Base-by-base conservation (phyloP, 2,329 filamentous ascomycete species). In the Lachnellula subtilissima region DNA sequence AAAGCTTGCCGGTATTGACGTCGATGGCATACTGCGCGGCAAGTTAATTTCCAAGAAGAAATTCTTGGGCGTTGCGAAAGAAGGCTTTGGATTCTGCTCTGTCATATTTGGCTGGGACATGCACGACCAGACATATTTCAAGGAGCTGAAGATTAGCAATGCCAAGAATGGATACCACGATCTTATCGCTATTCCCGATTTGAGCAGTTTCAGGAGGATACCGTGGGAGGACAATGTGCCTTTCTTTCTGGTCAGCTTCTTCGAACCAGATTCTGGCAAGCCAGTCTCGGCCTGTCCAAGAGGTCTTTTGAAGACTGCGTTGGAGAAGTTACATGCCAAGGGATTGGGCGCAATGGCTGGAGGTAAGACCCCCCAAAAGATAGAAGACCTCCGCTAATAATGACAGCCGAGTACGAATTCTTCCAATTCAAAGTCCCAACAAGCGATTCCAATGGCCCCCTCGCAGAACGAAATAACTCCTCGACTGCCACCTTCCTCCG, bases 41-140 rank as follows among this genome's bases (percentile, higher is more conserved):
- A 97, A 97, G 76, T 81, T 96, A 59, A 85, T 96, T 74, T 90
- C 90, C 65, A 96, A 96, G 79, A 88, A 87, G 70, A 96, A 97
- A 76, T 96, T 97, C 73, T 77, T 96, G 39, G 90, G 88, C 32
- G 82, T 96, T 52, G 87, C 86, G n/a, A 74, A 82, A 43, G 81
- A 84, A 46, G 92, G 91, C 51, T 96, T 96, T 66, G 92, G 91
- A 53, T 96, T 96, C 78, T 96, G 92, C 77, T 94, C 89, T 19
- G 91, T 96, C 64, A 85, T 96, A 62, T 96, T 96, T 67, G 91
- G 92, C 70, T 96, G 92, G 92, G 91, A 97, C 73, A 96, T 96
- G 90, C 91, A 97, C 73, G 92, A 97, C 69, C 80, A 85, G 76
- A 95, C 90, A 11, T 97, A 96, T 72, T 86, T 89, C 71, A 84